A percentile compares a stretch with the other conserved stretches of the same genome.
Evolutionary conservation across 108 stramenopile genomes (phyloP).

Genomic region (Conticribra weissflogii): DNA sequence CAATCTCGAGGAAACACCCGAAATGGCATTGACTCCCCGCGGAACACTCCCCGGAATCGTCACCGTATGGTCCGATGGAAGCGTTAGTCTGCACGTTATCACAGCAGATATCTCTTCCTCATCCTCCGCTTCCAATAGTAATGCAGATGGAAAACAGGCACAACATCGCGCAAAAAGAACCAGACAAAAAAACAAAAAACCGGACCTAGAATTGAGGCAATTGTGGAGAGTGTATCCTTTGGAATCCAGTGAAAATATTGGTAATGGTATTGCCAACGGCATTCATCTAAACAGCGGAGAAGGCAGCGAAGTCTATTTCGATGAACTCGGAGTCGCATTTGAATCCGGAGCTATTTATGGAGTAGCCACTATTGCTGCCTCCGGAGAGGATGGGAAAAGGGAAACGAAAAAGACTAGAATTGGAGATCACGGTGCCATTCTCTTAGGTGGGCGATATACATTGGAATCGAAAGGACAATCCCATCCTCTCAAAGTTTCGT

Average conservation of each 20-base stretch:
- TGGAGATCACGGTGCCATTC: conserved; percentile 45
- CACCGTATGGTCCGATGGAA: conserved; percentile 82
- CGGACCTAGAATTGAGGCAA: conserved; percentile 45
- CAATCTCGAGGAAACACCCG: conserved; percentile 8
- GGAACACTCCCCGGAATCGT: conserved; percentile 74
- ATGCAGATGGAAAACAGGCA: conserved; percentile 4
- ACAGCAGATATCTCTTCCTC: conserved; percentile 45
- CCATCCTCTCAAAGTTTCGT: conserved; percentile 35
- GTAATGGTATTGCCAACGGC: background rate
- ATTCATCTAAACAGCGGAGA: background rate
- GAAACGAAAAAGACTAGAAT: conserved; percentile 3
- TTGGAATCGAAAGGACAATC: conserved; percentile 3
- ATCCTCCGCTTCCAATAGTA: background rate
- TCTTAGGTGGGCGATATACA: conserved; percentile 48
- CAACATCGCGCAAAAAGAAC: conserved; percentile 40
- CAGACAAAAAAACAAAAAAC: conserved; percentile 34
- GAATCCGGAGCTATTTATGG: conserved; percentile 44
- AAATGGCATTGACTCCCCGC: conserved; percentile 59
- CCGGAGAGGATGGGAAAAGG: conserved; percentile 8
- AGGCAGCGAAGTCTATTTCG: conserved; percentile 25
- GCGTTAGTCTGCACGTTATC: conserved; percentile 62
- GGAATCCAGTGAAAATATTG: background rate
- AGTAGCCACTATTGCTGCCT: background rate
- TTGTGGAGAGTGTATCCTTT: conserved; percentile 53
- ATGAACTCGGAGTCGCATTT: conserved; percentile 45